phyloP scores from a whole-genome alignment of 176 grass and related monocot species.

The Oryza glaberrima region DNA sequence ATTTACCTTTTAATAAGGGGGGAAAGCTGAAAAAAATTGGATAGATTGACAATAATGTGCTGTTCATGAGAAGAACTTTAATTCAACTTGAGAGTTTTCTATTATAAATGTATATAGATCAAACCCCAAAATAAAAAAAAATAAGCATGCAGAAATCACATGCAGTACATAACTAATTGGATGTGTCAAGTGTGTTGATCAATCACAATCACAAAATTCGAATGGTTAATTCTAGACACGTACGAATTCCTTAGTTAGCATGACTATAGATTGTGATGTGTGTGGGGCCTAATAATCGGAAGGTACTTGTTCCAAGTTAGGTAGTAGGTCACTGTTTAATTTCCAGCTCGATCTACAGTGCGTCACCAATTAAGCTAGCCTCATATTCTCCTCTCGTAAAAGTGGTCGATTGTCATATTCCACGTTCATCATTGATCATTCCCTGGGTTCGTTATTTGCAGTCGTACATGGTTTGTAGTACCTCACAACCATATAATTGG shows the following conservation, averaged over 20 bases:
- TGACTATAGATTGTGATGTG: not conserved
- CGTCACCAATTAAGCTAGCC: not conserved
- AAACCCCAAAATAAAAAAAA: not conserved
- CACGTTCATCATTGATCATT: not conserved
- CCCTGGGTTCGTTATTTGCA: not conserved
- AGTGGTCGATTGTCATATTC: not conserved
- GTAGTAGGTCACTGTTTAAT: constrained; percentile 39
- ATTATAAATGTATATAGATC: not conserved
- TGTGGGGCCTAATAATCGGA: constrained; percentile 30
- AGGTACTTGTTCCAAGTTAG: constrained; percentile 45
- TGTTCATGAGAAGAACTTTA: too few species aligned
- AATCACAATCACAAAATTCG: not conserved
- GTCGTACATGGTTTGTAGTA: not conserved
- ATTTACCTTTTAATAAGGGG: too few species aligned
- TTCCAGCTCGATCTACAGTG: not conserved
- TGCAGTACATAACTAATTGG: not conserved
- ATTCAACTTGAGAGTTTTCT: too few species aligned
- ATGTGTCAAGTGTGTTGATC: not conserved
- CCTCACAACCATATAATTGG: not conserved
- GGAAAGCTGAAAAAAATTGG: too few species aligned
- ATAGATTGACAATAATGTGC: too few species aligned
- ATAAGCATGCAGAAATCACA: too few species aligned
- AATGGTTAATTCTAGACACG: not conserved
- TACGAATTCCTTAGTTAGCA: not conserved
- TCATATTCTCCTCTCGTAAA: not conserved